Percentiles rank a stretch among this genome's conserved stretches.
These are phyloP conservation scores for Plasmopara viticola DNA, from an alignment of 352 stramenopile species.

Conservation along the genomic window DNA sequence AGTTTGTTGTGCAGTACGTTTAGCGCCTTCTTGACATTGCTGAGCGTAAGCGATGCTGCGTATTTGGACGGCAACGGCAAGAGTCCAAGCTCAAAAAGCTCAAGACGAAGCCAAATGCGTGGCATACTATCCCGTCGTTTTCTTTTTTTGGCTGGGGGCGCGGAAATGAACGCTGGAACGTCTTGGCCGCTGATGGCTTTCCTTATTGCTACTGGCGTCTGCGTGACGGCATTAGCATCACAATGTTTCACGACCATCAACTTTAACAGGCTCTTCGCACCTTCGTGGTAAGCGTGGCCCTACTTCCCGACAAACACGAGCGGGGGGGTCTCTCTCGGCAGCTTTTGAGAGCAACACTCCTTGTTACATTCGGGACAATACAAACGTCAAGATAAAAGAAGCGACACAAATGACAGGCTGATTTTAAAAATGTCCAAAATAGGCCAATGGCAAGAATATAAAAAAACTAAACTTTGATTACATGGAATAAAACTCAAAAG, in stretches of 20 bases:
- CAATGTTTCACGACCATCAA: constrained; percentile 13
- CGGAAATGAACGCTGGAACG: constrained; percentile 23
- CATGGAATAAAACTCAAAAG: too few relatives aligned
- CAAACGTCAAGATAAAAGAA: constrained; percentile 14
- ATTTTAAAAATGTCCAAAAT: too few relatives aligned
- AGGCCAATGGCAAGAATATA: too few relatives aligned
- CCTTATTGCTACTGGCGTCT: constrained; percentile 26
- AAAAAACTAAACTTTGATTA: too few relatives aligned
- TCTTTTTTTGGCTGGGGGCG: constrained; percentile 33
- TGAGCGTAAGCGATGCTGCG: constrained; percentile 48
- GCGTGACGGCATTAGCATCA: constrained; percentile 22
- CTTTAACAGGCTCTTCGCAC: constrained; percentile 15
- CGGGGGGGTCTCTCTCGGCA: neutral
- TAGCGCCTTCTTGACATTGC: constrained; percentile 55
- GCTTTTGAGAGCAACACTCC: neutral
- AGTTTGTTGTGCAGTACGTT: constrained; percentile 50
- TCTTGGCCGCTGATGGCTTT: constrained; percentile 28
- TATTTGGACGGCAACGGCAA: constrained; percentile 70
- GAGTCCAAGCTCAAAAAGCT: constrained; percentile 82
- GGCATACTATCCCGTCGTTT: constrained; percentile 35
- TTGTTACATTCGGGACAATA: constrained; percentile 2
- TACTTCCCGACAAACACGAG: constrained; percentile 11
- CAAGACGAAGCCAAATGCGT: constrained; percentile 74
- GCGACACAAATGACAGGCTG: too few relatives aligned
- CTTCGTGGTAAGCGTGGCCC: constrained; percentile 28